Base-by-base conservation (phyloP, 495 filamentous ascomycete genomes). In the Cenococcum geophilum region DNA sequence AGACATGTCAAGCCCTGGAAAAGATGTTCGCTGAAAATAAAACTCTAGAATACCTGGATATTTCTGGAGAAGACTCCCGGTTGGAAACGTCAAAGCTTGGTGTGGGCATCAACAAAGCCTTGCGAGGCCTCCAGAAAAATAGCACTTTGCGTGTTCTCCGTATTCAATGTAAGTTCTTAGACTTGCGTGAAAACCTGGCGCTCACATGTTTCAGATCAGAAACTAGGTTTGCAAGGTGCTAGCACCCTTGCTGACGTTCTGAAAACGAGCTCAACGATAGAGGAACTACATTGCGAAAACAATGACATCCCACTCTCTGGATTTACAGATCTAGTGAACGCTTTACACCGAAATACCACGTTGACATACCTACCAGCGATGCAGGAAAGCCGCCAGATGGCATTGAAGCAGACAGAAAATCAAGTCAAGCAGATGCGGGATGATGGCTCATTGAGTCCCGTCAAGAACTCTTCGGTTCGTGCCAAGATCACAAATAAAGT, bases 21-120 rank as follows among this genome's bases (percentile, higher is more conserved):
- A 61, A 79, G 45, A 82, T 97, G 75, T 89, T 98, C 63, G 83
- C 86, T 27, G 77, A 84, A 56, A 97, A 98, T 66, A 75, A 80
- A 10, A 89, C 86, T 0, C 76, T 98, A 12, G 80, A 84, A 58
- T 88, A 84, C 57, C 75, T 98, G 16, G 88, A 96, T 70, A 83
- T 97, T 48, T 93, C 91, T 6, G 93, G 93, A 5, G 93, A 95
- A 70, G 87, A 87, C 64, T 88, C 90, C 8, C 86, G 92, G 68
- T 77, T 97, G 23, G 93, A 96, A 70, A 88, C 89, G 49, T 86
- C 89, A 0, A 84, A 88, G 47, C 84, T 96, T 37, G 91, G 92
- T 20, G 86, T 83, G 62, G 91, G 90, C 3, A 81, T 97, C 55
- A 90, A 87, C 36, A 79, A 85, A 45, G 88, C 91, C 11, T 75